Conservation (phyloP, 352 stramenopile genomes). For the Globisporangium perplexum region DNA sequence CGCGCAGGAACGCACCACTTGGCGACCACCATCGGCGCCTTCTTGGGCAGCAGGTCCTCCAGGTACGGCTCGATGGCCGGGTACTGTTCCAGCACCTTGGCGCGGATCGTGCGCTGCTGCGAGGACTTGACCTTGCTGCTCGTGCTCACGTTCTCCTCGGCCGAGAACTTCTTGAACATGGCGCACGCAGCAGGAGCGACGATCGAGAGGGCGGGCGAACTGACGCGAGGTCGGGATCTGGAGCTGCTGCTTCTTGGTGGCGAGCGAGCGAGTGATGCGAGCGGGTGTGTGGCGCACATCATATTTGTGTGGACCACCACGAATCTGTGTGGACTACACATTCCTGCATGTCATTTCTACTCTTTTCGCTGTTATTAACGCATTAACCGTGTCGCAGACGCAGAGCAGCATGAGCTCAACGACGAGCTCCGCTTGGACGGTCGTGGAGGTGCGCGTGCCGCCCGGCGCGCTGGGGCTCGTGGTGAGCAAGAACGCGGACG, state of each 20-base stretch:
- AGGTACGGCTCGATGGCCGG: constrained; percentile 84
- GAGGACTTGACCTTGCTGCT: constrained; percentile 97
- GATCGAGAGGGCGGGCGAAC: background rate
- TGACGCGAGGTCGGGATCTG: background rate
- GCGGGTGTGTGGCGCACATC: background rate
- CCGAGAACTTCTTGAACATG: constrained; percentile 96
- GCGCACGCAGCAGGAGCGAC: constrained; percentile 1
- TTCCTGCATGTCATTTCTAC: background rate
- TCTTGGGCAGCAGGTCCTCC: constrained; percentile 92
- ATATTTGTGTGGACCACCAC: background rate
- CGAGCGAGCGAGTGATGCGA: no score
- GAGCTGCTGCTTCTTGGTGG: background rate
- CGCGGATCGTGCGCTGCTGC: constrained; percentile 94
- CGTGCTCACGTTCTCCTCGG: constrained; percentile 91
- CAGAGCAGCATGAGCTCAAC: background rate
- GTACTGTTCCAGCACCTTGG: constrained; percentile 93
- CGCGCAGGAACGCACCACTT: constrained; percentile 67
- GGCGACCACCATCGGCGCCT: constrained; percentile 89
- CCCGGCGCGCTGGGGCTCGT: constrained; percentile 68
- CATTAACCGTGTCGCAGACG: background rate
- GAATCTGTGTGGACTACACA: background rate
- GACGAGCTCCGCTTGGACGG: constrained; percentile 21
- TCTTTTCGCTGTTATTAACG: background rate
- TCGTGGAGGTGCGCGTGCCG: constrained; percentile 64
- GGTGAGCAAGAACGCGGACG: constrained; percentile 48